Base-by-base conservation (phyloP, 2,329 filamentous ascomycete genomes). In the Venturia oleaginea region DNA sequence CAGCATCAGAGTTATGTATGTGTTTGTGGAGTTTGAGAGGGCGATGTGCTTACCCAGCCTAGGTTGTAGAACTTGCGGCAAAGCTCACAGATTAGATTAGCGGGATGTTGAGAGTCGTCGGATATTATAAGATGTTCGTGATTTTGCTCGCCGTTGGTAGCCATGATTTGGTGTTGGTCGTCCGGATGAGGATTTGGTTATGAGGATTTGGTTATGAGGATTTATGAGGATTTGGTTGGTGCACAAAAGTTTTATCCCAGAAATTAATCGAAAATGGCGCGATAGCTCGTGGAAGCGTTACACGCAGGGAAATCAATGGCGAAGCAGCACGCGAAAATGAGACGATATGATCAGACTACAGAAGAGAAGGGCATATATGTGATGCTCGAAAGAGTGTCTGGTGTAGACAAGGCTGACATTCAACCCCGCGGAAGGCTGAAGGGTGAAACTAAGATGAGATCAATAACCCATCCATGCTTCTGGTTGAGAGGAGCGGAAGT, bases 11-110 rank as follows among this genome's bases (percentile, higher is more conserved):
- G 63, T 46, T 59, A 63, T 67, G 22, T 54, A 8, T 24, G 38
- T 34, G 22, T 13, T 67, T 43, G 22, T 51, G 64, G 65, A 61
- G 59, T 51, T n/a, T 51, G 61, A 37, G 61, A 37, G 24, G n/a
- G 17, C 15, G 17, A 66, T 42, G 27, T 38, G 40, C 77, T 77
- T 73, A 84, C 93, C 93, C 94, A 97, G 70, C 94, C 94, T 70
- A 95, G 82, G 22, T 84, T 91, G 84, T 96, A 99, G 79, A 99
- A 99, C 75, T 93, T 94, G 72, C 89, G 89, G 79, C 94, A 99
- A 60, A 99, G 84, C 59, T 90, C 88, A 68, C 92, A 94, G 69
- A 97, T 97, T 71, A 96, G 83, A 78, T 99, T 99, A 69, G 94
- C 92, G 27, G 94, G 94, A 77, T 99, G 94, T 66, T 91, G 80